These are phyloP conservation scores for Fusarium redolens DNA, from an alignment of 2,329 filamentous ascomycete genomes.

Conservation along the genomic window DNA sequence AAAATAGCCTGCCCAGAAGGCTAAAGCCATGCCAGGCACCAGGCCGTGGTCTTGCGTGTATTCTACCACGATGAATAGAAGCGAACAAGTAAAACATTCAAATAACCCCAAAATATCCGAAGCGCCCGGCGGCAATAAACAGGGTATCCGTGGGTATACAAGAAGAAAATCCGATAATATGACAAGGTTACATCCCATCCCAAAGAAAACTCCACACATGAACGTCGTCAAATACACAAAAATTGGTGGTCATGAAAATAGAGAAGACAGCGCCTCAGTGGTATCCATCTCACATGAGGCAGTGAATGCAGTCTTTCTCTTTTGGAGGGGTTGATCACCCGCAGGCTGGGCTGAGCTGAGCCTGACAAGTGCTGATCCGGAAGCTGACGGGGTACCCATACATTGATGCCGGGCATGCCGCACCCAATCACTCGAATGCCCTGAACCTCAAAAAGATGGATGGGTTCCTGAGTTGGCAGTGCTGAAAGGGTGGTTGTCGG, in stretches of 20 bases:
- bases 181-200: not conserved
- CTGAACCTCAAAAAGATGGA: conserved; percentile 3
- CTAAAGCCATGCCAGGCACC: conserved; percentile 29
- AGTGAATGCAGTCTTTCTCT: conserved; percentile 9
- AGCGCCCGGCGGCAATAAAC: conserved; percentile 27
- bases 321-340: conserved; percentile 2
- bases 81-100: conserved; percentile 1
- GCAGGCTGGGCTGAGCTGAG: conserved; percentile 17
- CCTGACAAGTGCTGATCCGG: conserved; percentile 39
- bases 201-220: conserved; percentile 29
- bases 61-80: conserved; percentile 23
- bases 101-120: conserved; percentile 13
- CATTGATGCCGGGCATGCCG: conserved; percentile 37
- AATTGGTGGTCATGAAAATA: conserved; percentile 15
- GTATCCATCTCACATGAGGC: conserved; percentile 18
- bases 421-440: conserved; percentile 34
- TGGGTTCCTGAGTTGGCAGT: not conserved
- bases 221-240: conserved; percentile 22
- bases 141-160: conserved; percentile 37
- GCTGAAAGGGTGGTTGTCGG: not conserved
- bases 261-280: conserved; percentile 11
- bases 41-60: conserved; percentile 37
- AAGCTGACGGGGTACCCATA: conserved; percentile 39
- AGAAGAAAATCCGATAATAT: conserved; percentile 7
- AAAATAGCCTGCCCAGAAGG: conserved; percentile 11